Base-by-base conservation (phyloP, 345 rosid genomes). In the Eutrema heterophyllum region DNA sequence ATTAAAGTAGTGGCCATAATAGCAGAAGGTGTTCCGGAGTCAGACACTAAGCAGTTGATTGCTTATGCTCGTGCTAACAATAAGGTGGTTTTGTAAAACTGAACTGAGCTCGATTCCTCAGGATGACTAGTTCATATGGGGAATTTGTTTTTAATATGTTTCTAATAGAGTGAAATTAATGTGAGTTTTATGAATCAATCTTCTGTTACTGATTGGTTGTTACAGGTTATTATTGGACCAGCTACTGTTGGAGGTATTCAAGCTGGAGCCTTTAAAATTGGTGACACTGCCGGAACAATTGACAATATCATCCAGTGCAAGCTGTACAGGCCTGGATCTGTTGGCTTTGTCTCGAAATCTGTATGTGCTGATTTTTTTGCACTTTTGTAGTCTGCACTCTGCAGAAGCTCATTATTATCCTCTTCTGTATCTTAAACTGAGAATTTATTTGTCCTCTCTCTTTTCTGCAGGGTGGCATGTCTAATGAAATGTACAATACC, bases 11-110 rank as follows among this genome's bases (percentile, higher is more conserved):
- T 91, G 52, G 97, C 97, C 67, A 94, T 94, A 59, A 94, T 94
- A 67, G 98, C 98, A 35, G 98, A 94, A 86, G 98, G 98, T 81
- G 97, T 94, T 84, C 97, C 98, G 2, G 97, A 94, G 82, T 84
- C 96, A 4, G 97, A 94, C 79, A 74, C 98, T 79, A 94, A 94
- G 70, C 93, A 94, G 61, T 78, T 94, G 82, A 88, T 94, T 82
- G 88, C 92, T 45, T 94, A 80, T 76, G 98, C 98, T 71, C 95
- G 92, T 46, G 83, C 97, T 33, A 94, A 94, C 85, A 94, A 94
- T 77, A 94, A 94, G 94, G 98, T 84, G 69, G 58, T 67, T 30
- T 21, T 53, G 30, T 16, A 44, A 61, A 15, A 21, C 32, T 60
- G 6, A 38, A 50, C 73, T 74, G 11, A 24, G 24, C 46, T 64